Conservation (phyloP, 345 rosid genomes). For the Trapa incisa region DNA sequence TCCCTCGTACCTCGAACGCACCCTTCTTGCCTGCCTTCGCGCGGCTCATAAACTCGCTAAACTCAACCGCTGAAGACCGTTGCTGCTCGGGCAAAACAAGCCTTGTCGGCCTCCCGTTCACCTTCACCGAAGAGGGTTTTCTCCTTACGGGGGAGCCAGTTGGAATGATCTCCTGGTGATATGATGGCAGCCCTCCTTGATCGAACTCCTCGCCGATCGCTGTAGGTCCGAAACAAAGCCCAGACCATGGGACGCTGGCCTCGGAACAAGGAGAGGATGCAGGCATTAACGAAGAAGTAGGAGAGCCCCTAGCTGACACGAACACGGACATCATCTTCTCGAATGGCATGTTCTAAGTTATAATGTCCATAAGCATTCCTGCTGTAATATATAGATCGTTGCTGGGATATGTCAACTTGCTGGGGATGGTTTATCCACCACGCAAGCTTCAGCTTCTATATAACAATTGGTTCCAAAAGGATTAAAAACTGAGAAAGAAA, state of each 20-base stretch:
- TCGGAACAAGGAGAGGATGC: constrained; percentile 2
- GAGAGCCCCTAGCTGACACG: constrained; percentile 8
- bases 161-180: not conserved
- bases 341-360: constrained; percentile 15
- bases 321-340: constrained; percentile 14
- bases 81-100: constrained; percentile 24
- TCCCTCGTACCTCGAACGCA: constrained; percentile 28
- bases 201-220: not conserved
- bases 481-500: not conserved
- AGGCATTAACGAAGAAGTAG: constrained; percentile 2
- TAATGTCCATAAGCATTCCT: constrained; percentile 22
- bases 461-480: not conserved
- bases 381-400: constrained; percentile 5
- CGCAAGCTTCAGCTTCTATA: not conserved
- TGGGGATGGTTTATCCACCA: too few species aligned
- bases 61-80: constrained; percentile 1
- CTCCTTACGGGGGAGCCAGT: not conserved
- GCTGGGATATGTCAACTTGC: too few species aligned
- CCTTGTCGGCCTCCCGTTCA: constrained; percentile 32
- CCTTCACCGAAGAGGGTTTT: not conserved
- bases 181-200: not conserved
- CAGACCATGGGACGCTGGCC: not conserved
- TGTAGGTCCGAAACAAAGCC: not conserved
- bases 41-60: not conserved
- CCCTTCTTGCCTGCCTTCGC: constrained; percentile 13